Base-by-base conservation (phyloP, 2,329 filamentous ascomycete species). In the Chaetomium sp. region DNA sequence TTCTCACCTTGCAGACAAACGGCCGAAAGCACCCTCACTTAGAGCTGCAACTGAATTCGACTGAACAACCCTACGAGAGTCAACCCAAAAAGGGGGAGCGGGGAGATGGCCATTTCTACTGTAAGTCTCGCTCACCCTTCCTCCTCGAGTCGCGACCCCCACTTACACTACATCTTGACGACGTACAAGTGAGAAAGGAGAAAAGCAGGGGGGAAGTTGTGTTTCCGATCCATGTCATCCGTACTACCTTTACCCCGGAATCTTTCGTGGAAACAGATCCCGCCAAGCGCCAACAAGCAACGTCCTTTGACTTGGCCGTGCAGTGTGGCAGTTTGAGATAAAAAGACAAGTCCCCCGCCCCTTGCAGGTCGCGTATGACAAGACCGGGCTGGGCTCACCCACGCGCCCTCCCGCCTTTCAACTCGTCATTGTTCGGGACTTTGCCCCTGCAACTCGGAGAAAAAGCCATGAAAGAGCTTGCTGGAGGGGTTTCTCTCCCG, bases 291-390 rank as follows among this genome's bases (percentile, higher is more conserved):
- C 44, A 44, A 34, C 37, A 43, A 42, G 36, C 34, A 36, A n/a
- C n/a, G 42, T n/a, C 47, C 41, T 6, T 36, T 8, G 14, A 34
- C 19, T 14, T 41, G 33, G 48, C 10, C n/a, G 19, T 36, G n/a
- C 40, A 37, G 11, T 34, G 11, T 41, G 33, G 35, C 35, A 12
- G 57, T 59, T 55, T 54, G 49, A 57, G 19, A 27, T 27, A 27
- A 27, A 40, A 55, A 43, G 42, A 56, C 33, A 14, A 10, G 14
- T 19, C 35, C 14, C 36, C 38, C 47, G 37, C 34, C 46, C 53
- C 43, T 32, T 46, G 38, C 50, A 52, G 44, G 14, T 49, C 27
- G 32, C 14, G 43, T 54, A 43, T n/a, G 9, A 52, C 47, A 51
- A 34, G 36, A 34, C 40, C 19, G 19, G 38, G 46, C 11, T 41